These are phyloP conservation scores for Solanum tacnaense DNA, from an alignment of 257 asterid genomes.

Conservation along the genomic window DNA sequence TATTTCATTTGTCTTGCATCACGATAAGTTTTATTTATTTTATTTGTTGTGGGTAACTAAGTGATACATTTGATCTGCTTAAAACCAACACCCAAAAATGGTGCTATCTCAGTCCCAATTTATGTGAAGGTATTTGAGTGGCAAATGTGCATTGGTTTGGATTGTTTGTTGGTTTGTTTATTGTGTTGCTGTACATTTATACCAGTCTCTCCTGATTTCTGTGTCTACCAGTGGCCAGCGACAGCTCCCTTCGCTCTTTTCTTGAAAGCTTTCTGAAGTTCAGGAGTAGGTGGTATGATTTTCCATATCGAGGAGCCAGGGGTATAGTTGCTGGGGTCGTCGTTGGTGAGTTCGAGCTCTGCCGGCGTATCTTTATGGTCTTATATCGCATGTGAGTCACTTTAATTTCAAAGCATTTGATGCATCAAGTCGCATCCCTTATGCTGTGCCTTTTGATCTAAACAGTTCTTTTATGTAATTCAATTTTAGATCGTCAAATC, in stretches of 20 bases:
- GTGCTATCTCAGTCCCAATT: neutral
- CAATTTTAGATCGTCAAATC: slow-evolving; percentile 60
- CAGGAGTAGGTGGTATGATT: slow-evolving; percentile 94
- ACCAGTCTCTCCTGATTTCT: neutral
- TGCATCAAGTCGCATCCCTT: neutral
- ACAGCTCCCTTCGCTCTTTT: slow-evolving; percentile 62
- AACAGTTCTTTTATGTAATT: neutral
- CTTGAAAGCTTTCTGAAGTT: slow-evolving; percentile 84
- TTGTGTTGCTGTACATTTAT: neutral
- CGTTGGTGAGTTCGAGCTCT: slow-evolving; percentile 81
- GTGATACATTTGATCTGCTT: neutral
- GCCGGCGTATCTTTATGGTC: slow-evolving; percentile 84
- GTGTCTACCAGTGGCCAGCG: slow-evolving; percentile 54
- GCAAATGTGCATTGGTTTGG: neutral
- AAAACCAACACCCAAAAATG: neutral
- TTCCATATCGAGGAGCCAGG: slow-evolving; percentile 66
- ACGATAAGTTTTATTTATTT: neutral
- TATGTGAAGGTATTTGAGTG: neutral
- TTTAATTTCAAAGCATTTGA: neutral
- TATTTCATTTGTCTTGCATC: neutral
- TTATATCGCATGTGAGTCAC: slow-evolving; percentile 77
- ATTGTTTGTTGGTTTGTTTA: neutral
- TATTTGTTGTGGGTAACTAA: neutral
- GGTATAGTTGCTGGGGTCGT: slow-evolving; percentile 79
- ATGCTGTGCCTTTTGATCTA: neutral